These are phyloP conservation scores for Arctium minus DNA, from an alignment of 129 eudicot genomes.

Conservation along the genomic window DNA sequence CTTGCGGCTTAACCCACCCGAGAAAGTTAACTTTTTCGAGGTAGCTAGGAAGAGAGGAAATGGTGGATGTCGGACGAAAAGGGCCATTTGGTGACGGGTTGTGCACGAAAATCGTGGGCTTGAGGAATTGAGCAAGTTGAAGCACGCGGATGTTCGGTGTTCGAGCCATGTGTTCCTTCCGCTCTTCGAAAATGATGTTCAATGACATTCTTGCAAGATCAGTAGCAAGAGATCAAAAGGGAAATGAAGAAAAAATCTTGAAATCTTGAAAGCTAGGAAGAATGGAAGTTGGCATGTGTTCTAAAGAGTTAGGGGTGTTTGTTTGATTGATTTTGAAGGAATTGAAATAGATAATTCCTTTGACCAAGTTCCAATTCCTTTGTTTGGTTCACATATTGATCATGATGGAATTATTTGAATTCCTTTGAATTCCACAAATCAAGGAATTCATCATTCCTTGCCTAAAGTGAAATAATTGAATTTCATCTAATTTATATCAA, in stretches of 20 bases:
- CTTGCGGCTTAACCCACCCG: slow-evolving; percentile 19
- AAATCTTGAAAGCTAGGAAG: neutral
- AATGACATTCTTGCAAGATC: slow-evolving; percentile 16
- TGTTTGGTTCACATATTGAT: no score
- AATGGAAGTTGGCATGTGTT: neutral
- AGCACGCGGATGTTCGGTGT: neutral
- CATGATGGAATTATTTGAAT: no score
- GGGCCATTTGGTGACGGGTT: neutral
- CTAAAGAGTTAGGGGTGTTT: no score
- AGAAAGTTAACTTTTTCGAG: neutral
- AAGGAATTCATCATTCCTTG: no score
- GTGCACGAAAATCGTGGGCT: neutral
- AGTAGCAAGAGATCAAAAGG: slow-evolving; percentile 2
- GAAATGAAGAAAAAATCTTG: neutral
- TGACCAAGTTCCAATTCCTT: no score
- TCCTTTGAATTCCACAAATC: no score
- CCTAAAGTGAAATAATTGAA: no score
- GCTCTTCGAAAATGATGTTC: neutral
- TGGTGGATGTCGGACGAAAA: neutral
- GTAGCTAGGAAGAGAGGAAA: neutral
- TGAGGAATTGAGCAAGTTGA: neutral
- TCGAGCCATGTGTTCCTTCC: slow-evolving; percentile 1
- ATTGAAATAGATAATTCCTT: no score
- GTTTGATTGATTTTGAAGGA: no score
- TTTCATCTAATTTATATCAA: no score